These are phyloP conservation scores for Ambrosiella beaveri DNA, from an alignment of 2,329 filamentous ascomycete species.

Conservation along the genomic window DNA sequence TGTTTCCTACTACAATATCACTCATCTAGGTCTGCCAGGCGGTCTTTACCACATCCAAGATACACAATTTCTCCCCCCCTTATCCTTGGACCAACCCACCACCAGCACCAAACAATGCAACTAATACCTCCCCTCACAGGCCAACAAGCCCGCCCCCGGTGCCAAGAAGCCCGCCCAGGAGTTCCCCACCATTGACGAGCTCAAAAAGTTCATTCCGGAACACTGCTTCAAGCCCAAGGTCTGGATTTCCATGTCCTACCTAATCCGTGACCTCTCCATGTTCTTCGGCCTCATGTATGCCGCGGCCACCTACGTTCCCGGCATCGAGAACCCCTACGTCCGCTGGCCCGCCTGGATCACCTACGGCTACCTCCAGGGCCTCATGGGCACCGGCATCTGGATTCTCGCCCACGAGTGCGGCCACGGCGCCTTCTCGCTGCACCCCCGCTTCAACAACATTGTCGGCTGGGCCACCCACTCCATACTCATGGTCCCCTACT, in stretches of 20 bases:
- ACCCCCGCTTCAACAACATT: slow-evolving; percentile 38
- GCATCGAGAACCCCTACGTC: slow-evolving; percentile 26
- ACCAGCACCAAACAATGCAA: background rate
- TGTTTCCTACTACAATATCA: background rate
- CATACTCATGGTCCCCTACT: slow-evolving; percentile 49
- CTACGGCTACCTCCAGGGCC: slow-evolving; percentile 46
- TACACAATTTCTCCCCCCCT: too few relatives aligned
- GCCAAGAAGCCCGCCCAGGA: slow-evolving; percentile 5
- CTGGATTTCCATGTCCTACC: slow-evolving; percentile 34
- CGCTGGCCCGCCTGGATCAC: slow-evolving; percentile 34
- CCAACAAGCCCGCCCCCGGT: slow-evolving; percentile 4
- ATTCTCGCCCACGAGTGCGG: slow-evolving; percentile 56
- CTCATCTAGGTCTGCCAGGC: background rate
- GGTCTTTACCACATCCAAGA: background rate
- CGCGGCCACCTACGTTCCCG: slow-evolving; percentile 36
- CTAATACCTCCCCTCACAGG: slow-evolving; percentile 8
- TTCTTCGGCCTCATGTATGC: slow-evolving; percentile 30
- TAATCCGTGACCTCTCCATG: slow-evolving; percentile 37
- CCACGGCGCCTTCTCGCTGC: slow-evolving; percentile 48
- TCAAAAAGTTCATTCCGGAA: slow-evolving; percentile 37
- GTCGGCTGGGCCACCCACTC: slow-evolving; percentile 51
- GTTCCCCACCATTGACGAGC: slow-evolving; percentile 30
- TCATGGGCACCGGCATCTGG: slow-evolving; percentile 52
- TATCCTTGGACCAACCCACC: background rate
- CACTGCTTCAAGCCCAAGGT: slow-evolving; percentile 44